Evolutionary conservation across 2,329 filamentous ascomycete species (phyloP), one percentile per base, ranked within the genome.

Genomic region (Colletotrichum nymphaeae): DNA sequence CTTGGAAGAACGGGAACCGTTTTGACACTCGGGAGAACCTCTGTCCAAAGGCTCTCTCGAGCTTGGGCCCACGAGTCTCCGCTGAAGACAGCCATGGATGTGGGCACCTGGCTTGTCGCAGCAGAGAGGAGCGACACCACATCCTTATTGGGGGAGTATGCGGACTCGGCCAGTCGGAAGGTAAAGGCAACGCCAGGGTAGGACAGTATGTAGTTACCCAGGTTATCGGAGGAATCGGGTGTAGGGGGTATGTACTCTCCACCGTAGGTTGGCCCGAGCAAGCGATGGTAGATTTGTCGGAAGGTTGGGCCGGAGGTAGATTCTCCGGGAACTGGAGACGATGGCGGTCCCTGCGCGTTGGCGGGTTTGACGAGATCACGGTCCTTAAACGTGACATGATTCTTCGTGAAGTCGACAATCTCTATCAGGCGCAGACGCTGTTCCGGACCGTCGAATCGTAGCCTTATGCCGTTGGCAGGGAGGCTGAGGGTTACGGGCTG

Each of bases 121-220:
- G 95, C 95, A 19, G 74, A 74, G 19, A 98, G 88, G 49, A 98
- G 85, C 0, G 94, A 93, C 35, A 98, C 95, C 75, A 97, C 95
- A 79, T 98, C 95, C 79, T 92, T 92, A 63, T 86, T 84, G 1
- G 92, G 89, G 4, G 93, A 94, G 87, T 95, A 98, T 26, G 92
- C 90, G 1, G 93, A 91, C 71, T 90, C 86, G 63, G 92, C 88
- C 35, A 98, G 86, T 0, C 94, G 92, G 76, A 99, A 99, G 49
- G 93, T 95, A 81, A 98, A 98, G 0, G 96, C 95, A 35, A 99
- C 92, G 0, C 97, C 97, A 1, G 96, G 95, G 83, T 98, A 99
- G 1, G 96, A 98, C 42, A 99, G 86, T 42, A 98, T 92, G 80
- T 98, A 99, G 26, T 91, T 93, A 19, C 95, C 95, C 72, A 88